Base-by-base conservation (phyloP, 202 grass and related monocot genomes). In the Schoenoplectus triqueter region DNA sequence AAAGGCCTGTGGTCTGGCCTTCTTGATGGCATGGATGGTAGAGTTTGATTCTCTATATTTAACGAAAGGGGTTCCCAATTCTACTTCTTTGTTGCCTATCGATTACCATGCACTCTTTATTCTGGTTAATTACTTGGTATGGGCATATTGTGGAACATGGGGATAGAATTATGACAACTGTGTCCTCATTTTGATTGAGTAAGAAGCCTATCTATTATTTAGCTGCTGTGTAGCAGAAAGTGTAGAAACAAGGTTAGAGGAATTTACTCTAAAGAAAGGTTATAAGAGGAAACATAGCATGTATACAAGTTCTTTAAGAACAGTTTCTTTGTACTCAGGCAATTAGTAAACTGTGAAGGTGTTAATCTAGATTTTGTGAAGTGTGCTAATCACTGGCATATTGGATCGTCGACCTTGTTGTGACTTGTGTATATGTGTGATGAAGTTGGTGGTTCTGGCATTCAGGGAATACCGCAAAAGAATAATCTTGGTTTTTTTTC, bases 11-110 rank as follows among this genome's bases (percentile, higher is more conserved):
- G 95, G 95, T 86, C 91, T 2, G 95, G 95, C 4, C 80, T 98
- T 54, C 86, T 98, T 62, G 95, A 98, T 83, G 95, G 95, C 64
- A 93, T 98, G 89, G 95, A 98, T 89, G 92, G 95, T 66, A 95
- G 95, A 87, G 92, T 83, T 44, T 83, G 49, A 68, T 83, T 4
- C 44, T 19, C 6, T 15, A 18, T 67, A 6, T 22, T 50, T 67
- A 47, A 22, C 19, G 19, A 67, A 64, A 15, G 19, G 7, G 9
- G 8, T 64, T 51, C 60, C 66, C 51, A 21, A 20, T 66, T 47
- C 63, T 80, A 80, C 40, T 4, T 54, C 17, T 78, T 62, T 64
- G n/a, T 41, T 80, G 14, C 22, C 42, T 80, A 1, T 14, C 31
- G 7, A 64, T 3, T 45, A 42, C 2, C 21, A 61, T 62, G 22